Evolutionary conservation across 495 filamentous ascomycete genomes (phyloP), one percentile per base, ranked within the genome.

Genomic region (Daldinia grandis): DNA sequence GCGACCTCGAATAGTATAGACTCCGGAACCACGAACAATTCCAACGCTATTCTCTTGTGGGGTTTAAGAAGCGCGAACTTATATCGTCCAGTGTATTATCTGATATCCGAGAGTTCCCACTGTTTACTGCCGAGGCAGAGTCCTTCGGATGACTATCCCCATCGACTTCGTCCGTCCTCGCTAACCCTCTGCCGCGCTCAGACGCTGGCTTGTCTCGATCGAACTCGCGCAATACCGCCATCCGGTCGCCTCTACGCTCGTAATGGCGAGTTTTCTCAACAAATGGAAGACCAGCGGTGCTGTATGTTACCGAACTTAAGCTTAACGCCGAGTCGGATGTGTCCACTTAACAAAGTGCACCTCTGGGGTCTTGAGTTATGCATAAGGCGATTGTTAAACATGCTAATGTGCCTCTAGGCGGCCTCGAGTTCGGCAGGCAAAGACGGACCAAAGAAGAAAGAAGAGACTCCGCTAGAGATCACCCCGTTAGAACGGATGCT

Each of bases 401-500:
- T 68, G 62, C 73, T 77, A 59, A 77, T 70, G 44, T 56, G 15
- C 15, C 54, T 54, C 12, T 31, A 83, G 82, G 70, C 77, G 42
- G 71, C 64, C 67, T 77, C 77, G 56, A 76, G 75, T 62, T 57
- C 81, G 66, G 75, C 81, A 59, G 74, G 63, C 73, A 82, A 80
- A 67, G 78, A 80, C 67, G 76, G 78, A 66, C 64, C 76, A 19
- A 80, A 77, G 67, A 95, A 94, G 80, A 95, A 93, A 78, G 91
- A 94, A 59, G 86, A 88, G 62, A 84, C 89, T 68, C 77, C 83
- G 44, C 86, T 83, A 14, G 90, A 90, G 76, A 80, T 90, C 60
- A 95, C 92, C 4, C 91, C 94, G 12, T 78, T 98, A 19, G 92
- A 97, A 81, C 95, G 91, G 83, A 87, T 93, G 78, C 80, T 98